Evolutionary conservation across 2,329 filamentous ascomycete species (phyloP), one percentile per base, ranked within the genome.

Genomic region (Cercospora citrullina): DNA sequence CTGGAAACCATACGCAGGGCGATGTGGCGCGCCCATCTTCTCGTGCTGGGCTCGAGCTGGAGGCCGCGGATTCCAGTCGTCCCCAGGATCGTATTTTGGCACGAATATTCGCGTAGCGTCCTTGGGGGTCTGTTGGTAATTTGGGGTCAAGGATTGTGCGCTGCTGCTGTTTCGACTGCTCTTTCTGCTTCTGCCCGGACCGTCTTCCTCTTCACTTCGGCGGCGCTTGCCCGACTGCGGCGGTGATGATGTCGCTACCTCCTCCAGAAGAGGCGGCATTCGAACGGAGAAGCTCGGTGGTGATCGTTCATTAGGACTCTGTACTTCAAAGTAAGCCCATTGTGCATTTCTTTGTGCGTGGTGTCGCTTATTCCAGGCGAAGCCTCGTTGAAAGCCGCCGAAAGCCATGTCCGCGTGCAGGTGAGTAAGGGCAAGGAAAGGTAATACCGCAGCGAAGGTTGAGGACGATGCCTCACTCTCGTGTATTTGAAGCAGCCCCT

Each of bases 281-380:
- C 42, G 64, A 23, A 28, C 14, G 28, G 7, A 30, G 9, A 12
- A 12, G 8, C 42, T 33, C 31, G 42, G 23, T 7, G 28, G 5
- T 12, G 28, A 12, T 36, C 42, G 57, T 16, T 60, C 45, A 60
- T 55, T 10, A 30, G 42, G 18, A 55, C 21, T 39, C 64, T 65
- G 64, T 31, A 65, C 21, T 21, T 30, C 42, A 53, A 65, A 65
- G 57, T 65, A 55, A 65, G 64, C 64, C 64, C 51, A 58, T 16
- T 59, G 51, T 23, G 62, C 62, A 45, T 48, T 58, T 45, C 51
- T 53, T 59, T 64, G 62, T 59, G 62, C 51, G 23, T 58, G 18
- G 26, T 28, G 51, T 42, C 62, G 62, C 36, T 58, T 64, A 33
- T 64, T 64, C 53, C 62, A 59, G 26, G 53, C 48, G 31, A 58